Evolutionary conservation across 805 yeast species (phyloP).

Genomic region (Debaryomyces hansenii): DNA sequence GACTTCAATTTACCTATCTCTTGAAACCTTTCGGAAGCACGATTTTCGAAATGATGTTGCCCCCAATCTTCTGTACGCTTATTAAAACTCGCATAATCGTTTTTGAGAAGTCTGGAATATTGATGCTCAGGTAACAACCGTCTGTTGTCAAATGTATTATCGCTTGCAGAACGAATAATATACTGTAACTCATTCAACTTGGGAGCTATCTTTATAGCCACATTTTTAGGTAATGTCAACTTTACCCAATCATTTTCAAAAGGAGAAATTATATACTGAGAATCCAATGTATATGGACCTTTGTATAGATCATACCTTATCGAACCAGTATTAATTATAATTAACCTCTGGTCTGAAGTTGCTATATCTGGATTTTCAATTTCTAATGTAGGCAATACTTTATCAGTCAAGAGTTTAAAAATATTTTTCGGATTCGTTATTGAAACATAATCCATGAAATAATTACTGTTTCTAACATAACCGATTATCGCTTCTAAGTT

Average conservation of each 20-base stretch:
- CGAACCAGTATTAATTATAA: conserved; percentile 83
- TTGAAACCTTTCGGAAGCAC: not conserved
- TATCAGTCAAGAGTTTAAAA: conserved; percentile 55
- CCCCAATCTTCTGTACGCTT: not conserved
- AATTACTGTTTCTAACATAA: conserved; percentile 57
- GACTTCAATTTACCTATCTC: not conserved
- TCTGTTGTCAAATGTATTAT: conserved; percentile 10
- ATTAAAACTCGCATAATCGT: not conserved
- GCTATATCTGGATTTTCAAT: conserved; percentile 15
- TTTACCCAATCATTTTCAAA: conserved; percentile 79
- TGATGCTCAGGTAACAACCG: conserved; percentile 25
- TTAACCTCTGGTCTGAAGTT: conserved; percentile 33
- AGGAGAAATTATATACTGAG: conserved; percentile 83
- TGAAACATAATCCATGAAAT: conserved; percentile 67
- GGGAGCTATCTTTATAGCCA: conserved; percentile 56
- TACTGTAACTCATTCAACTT: conserved; percentile 59
- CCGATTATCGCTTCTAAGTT: conserved; percentile 61
- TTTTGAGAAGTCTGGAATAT: conserved; percentile 3
- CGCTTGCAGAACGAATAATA: conserved; percentile 22
- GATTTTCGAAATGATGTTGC: not conserved
- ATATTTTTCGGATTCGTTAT: conserved; percentile 49
- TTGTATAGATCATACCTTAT: conserved; percentile 81
- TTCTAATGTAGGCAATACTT: conserved; percentile 51
- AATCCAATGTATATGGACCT: conserved; percentile 80
- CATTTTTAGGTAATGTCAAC: conserved; percentile 54